Conservation (phyloP, 2,329 filamentous ascomycete genomes). For the Bipolaris zeicola region DNA sequence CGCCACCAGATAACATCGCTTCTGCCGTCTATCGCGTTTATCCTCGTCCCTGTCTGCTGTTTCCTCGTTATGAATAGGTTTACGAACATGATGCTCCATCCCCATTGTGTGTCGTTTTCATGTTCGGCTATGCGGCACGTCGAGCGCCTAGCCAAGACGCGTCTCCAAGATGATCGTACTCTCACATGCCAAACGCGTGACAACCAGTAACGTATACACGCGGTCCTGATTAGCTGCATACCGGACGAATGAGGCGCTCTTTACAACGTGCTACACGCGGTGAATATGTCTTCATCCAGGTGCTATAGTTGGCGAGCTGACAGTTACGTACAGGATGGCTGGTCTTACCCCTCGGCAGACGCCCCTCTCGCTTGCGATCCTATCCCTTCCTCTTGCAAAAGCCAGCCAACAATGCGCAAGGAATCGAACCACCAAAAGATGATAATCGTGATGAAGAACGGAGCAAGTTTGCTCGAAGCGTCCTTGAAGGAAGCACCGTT, state of each 20-base stretch:
- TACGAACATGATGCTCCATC: neutral
- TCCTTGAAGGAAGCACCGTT: constrained; percentile 44
- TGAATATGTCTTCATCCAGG: constrained; percentile 1
- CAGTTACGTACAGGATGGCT: constrained; percentile 34
- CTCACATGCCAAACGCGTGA: constrained; percentile 7
- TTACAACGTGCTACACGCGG: constrained; percentile 27
- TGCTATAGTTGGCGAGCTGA: constrained; percentile 7
- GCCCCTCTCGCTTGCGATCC: constrained; percentile 20
- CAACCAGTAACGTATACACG: neutral
- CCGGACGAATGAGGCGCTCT: constrained; percentile 36
- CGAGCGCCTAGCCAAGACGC: constrained; percentile 26
- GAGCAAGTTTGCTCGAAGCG: constrained; percentile 39
- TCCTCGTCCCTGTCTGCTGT: neutral
- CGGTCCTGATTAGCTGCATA: neutral
- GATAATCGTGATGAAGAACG: constrained; percentile 20
- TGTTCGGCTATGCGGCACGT: constrained; percentile 13
- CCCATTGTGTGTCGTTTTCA: neutral
- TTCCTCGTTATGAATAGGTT: no score
- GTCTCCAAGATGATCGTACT: constrained; percentile 16
- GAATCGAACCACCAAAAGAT: neutral
- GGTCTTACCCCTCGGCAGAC: constrained; percentile 34
- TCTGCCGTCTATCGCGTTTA: neutral
- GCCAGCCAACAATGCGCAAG: neutral
- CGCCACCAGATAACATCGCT: neutral
- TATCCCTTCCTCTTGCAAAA: constrained; percentile 21